These are phyloP conservation scores for Mimosa pudica DNA, from an alignment of 306 rosid genomes.

Conservation along the genomic window DNA sequence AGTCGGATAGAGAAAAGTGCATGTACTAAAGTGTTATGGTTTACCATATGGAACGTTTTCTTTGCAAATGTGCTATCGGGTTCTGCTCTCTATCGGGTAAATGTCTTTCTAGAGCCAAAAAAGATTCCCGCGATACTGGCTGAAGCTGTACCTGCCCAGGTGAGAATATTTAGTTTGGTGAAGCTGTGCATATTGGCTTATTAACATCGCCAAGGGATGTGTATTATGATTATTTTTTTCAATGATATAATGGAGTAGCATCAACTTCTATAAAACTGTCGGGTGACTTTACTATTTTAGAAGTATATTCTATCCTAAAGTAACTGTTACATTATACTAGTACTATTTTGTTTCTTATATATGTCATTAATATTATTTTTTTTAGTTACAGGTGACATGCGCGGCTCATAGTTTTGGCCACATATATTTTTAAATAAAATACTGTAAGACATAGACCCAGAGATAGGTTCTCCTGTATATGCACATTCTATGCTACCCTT, in stretches of 20 bases:
- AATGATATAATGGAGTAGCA: background rate
- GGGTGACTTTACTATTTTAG: background rate
- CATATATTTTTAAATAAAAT: background rate
- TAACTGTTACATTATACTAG: background rate
- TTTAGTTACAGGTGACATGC: no score
- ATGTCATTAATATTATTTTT: background rate
- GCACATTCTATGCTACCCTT: background rate
- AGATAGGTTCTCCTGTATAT: background rate
- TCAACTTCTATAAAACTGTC: background rate
- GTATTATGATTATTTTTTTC: background rate
- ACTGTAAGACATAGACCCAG: background rate
- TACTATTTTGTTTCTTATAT: no score
- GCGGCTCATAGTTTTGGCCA: background rate
- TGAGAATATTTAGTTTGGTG: slow-evolving; percentile 37
- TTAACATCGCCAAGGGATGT: background rate
- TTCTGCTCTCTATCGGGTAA: slow-evolving; percentile 64
- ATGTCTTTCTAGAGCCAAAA: slow-evolving; percentile 74
- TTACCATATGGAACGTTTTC: slow-evolving; percentile 88
- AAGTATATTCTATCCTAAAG: background rate
- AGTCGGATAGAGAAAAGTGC: slow-evolving; percentile 77
- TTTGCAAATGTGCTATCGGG: slow-evolving; percentile 89
- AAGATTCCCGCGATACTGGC: slow-evolving; percentile 69
- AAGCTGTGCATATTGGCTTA: background rate
- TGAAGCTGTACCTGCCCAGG: slow-evolving; percentile 89
- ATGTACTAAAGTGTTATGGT: slow-evolving; percentile 68